These are phyloP conservation scores for Nannochloropsis granulata DNA, from an alignment of 108 stramenopile genomes.

Conservation along the genomic window DNA sequence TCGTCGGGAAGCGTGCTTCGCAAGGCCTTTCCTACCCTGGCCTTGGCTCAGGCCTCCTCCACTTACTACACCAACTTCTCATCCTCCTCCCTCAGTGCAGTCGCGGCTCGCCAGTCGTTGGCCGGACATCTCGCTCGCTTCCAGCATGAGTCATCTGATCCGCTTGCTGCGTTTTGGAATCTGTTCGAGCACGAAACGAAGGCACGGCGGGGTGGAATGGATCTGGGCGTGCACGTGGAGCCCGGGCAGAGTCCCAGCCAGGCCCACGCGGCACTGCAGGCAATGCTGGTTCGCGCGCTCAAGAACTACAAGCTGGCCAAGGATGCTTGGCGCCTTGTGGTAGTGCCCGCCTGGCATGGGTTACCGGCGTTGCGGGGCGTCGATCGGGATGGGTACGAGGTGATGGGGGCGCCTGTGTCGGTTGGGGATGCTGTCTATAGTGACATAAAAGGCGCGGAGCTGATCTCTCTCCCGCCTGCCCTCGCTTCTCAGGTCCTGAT, in stretches of 20 bases:
- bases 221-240: not conserved
- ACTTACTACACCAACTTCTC: not conserved
- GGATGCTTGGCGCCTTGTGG: not conserved
- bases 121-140: not conserved
- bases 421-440: not conserved
- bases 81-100: not conserved
- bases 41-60: not conserved
- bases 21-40: not conserved
- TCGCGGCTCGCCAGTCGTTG: not conserved
- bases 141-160: not conserved
- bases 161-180: not conserved
- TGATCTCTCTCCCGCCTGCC: not conserved
- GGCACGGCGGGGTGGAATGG: not conserved
- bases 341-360: not conserved
- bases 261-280: not conserved
- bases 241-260: not conserved
- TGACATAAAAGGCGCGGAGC: not conserved
- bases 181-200: not conserved
- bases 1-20: not conserved
- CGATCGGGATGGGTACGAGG: not conserved
- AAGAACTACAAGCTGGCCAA: not conserved
- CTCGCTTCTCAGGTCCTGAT: not conserved
- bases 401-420: not conserved
- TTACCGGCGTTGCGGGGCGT: not conserved
- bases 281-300: not conserved